Base-by-base conservation (phyloP, 148 eudicot genomes). In the Cornus florida region DNA sequence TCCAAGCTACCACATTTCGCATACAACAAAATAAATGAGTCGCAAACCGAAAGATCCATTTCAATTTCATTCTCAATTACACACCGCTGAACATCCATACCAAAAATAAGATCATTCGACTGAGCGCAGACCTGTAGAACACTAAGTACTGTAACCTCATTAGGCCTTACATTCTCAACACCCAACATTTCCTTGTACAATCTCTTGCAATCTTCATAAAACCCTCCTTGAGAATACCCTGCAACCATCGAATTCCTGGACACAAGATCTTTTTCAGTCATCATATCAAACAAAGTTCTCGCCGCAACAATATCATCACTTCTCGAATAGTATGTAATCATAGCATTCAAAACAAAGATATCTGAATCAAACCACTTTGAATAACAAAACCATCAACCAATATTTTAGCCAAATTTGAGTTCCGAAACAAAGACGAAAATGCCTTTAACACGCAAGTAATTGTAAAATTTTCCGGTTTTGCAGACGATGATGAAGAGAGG, bases 1-100 rank as follows among this genome's bases (percentile, higher is more conserved):
- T 92, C 93, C 82, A 92, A 80, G 86, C 89, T 86, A 76, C 96
- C 92, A 77, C 92, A 92, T 89, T 87, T 92, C 12, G 93, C 90
- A 80, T 92, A 90, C 67, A 92, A 62, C 35, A 88, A 73, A 71
- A 90, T 83, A 73, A 92, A 33, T 8, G 96, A 82, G 64, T 92
- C 89, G 72, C 90, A 89, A 35, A 92, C 48, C n/a, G 91, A 73
- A 50, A 86, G 77, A 81, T 90, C 92, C 77, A 86, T 83, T 70
- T 87, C 81, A 39, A 88, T 82, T 35, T 77, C 75, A 6, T 85
- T 84, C 10, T 85, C 84, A 31, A 89, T 69, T 70, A 86, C 83
- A 50, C 80, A 81, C 16, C 77, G 79, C 71, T 87, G 96, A 71
- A 92, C 85, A 70, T 87, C 91, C 83, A 89, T 83, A 32, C 92